phyloP scores from a whole-genome alignment of 306 rosid species.

The Senna tora region DNA sequence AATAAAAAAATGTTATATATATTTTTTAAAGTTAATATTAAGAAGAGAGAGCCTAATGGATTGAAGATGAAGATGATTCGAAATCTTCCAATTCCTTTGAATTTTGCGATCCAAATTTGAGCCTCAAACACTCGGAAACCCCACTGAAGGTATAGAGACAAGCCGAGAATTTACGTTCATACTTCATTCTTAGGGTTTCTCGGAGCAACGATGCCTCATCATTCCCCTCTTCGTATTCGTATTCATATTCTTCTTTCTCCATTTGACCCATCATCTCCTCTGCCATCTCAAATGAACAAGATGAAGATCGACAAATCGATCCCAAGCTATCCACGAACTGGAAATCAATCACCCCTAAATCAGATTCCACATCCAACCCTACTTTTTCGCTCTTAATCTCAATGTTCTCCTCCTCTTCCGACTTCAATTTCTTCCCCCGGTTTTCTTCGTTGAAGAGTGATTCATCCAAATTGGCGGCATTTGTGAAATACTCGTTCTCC shows the following conservation, averaged over 20 bases:
- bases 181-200: conserved; percentile 48
- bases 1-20: too few species aligned
- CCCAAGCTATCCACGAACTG: conserved; percentile 15
- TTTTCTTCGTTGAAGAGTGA: not conserved
- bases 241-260: conserved; percentile 26
- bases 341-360: conserved; percentile 35
- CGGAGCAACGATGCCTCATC: conserved; percentile 25
- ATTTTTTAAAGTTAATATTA: too few species aligned
- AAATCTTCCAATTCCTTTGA: conserved; percentile 1
- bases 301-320: conserved; percentile 8
- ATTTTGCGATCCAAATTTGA: conserved; percentile 45
- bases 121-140: conserved; percentile 55
- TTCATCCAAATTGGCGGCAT: not conserved
- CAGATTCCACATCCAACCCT: conserved; percentile 25
- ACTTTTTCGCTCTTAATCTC: not conserved
- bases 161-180: conserved; percentile 50
- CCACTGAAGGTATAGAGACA: conserved; percentile 49
- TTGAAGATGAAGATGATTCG: not conserved
- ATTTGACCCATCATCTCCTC: conserved; percentile 41
- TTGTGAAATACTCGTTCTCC: not conserved
- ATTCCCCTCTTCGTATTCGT: not conserved
- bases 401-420: not conserved
- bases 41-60: not conserved
- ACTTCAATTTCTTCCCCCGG: not conserved
- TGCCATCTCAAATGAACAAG: conserved; percentile 28